Conservation (phyloP, 306 rosid species). For the Rosa multiflora region DNA sequence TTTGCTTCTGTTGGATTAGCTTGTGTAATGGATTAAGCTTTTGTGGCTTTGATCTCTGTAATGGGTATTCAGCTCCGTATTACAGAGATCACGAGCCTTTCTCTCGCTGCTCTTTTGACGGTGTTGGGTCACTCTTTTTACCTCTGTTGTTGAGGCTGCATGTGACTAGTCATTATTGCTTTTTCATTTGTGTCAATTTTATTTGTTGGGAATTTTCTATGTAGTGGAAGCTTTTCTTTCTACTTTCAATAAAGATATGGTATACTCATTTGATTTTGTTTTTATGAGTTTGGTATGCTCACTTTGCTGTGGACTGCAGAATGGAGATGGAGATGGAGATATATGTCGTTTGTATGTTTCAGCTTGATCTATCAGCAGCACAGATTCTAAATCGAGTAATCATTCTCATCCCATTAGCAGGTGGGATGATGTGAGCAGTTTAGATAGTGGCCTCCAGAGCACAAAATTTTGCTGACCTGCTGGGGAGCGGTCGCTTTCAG, state of each 20-base stretch:
- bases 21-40: not conserved
- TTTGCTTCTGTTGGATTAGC: not conserved
- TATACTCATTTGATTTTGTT: not conserved
- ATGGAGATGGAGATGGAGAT: conserved; percentile 6
- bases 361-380: not conserved
- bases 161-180: not conserved
- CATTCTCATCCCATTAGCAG: not conserved
- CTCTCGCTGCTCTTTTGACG: not conserved
- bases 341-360: conserved; percentile 5
- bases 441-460: not conserved
- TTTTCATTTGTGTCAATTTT: not conserved
- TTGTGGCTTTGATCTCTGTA: not conserved
- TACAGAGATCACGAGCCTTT: not conserved
- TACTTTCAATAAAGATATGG: not conserved
- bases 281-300: not conserved
- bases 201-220: not conserved
- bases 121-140: not conserved
- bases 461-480: not conserved
- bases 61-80: not conserved
- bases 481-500: not conserved
- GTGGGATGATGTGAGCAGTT: not conserved
- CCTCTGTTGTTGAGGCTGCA: not conserved
- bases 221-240: not conserved
- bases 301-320: not conserved
- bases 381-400: not conserved